Evolutionary conservation across 345 rosid genomes (phyloP).

Genomic region (Abelmoschus esculentus): DNA sequence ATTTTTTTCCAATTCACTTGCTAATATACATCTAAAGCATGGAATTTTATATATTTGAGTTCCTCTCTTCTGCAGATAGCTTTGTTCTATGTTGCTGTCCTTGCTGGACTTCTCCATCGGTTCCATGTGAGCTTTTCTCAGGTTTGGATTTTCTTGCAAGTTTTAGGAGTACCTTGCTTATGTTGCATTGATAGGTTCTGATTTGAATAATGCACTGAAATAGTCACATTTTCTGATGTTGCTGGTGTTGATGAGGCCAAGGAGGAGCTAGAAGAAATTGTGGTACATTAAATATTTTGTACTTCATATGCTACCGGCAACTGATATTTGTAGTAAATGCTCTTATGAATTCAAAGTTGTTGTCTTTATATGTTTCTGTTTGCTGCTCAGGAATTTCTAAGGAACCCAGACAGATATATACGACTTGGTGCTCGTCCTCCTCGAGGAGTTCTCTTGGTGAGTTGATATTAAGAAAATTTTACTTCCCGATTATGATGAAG

Average conservation of each 20-base stretch:
- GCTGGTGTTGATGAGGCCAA: conserved; percentile 98
- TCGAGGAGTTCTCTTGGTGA: conserved; percentile 90
- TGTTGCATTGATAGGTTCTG: conserved; percentile 14
- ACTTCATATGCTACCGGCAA: neutral
- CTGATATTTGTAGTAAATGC: conserved; percentile 5
- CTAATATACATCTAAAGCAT: neutral
- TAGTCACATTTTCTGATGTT: conserved; percentile 87
- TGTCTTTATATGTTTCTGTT: conserved; percentile 18
- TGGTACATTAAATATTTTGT: conserved; percentile 41
- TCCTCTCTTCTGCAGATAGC: conserved; percentile 52
- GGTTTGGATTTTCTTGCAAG: conserved; percentile 30
- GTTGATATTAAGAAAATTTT: conserved; percentile 16
- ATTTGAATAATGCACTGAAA: conserved; percentile 25
- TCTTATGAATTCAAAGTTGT: conserved; percentile 16
- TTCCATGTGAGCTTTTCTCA: conserved; percentile 74
- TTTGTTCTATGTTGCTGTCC: conserved; percentile 62
- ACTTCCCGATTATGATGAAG: neutral
- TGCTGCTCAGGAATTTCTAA: conserved; percentile 73
- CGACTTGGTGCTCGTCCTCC: conserved; percentile 98
- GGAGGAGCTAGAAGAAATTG: conserved; percentile 97
- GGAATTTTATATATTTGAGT: conserved; percentile 1
- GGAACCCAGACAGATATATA: conserved; percentile 75
- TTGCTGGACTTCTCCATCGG: conserved; percentile 73
- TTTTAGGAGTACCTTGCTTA: neutral
- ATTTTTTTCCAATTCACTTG: conserved; percentile 7